These are phyloP conservation scores for Liriodendron chinense DNA, from an alignment of 164 flowering plant species.

Conservation along the genomic window DNA sequence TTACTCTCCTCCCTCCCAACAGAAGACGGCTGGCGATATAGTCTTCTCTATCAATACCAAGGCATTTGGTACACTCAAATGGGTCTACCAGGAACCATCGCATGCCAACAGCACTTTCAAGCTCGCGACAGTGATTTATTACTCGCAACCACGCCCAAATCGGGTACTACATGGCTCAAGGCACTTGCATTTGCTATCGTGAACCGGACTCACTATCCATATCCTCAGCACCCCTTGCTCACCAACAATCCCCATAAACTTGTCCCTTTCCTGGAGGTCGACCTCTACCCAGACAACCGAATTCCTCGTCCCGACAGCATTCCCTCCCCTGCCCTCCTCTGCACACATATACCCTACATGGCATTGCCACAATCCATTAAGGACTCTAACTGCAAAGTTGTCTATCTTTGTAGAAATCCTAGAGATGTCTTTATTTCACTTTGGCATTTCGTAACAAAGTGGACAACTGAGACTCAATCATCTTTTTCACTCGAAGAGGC, in stretches of 20 bases:
- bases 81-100: constrained; percentile 25
- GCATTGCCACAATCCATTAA: constrained; percentile 28
- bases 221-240: constrained; percentile 22
- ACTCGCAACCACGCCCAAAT: constrained; percentile 39
- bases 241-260: constrained; percentile 37
- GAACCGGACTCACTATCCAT: constrained; percentile 13
- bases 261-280: constrained; percentile 39
- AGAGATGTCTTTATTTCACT: constrained; percentile 37
- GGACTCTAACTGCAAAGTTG: constrained; percentile 25
- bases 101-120: constrained; percentile 36
- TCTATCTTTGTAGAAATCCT: constrained; percentile 39
- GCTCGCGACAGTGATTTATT: constrained; percentile 36
- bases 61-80: constrained; percentile 42
- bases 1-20: not conserved
- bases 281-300: constrained; percentile 14
- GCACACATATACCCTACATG: constrained; percentile 29
- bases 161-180: constrained; percentile 56
- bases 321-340: constrained; percentile 27
- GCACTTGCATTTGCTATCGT: constrained; percentile 29
- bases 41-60: constrained; percentile 10
- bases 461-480: not conserved
- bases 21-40: not conserved
- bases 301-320: not conserved
- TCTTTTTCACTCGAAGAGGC: constrained; percentile 22
- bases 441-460: constrained; percentile 30